Evolutionary conservation across 2,329 filamentous ascomycete species (phyloP).

Genomic region (Boeremia exigua): DNA sequence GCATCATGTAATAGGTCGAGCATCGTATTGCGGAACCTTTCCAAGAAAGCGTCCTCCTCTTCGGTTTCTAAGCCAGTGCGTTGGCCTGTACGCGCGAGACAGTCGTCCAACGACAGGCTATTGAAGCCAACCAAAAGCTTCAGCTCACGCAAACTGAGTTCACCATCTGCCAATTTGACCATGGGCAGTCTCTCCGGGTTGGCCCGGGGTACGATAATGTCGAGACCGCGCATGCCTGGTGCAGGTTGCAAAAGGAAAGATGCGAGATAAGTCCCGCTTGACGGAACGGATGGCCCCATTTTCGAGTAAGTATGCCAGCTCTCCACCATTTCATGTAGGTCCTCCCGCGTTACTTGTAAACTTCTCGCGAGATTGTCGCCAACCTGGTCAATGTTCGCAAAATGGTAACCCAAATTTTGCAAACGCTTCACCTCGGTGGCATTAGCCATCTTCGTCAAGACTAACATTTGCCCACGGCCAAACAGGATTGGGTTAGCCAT

Average conservation of each 20-base stretch:
- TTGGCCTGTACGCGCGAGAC: constrained; percentile 43
- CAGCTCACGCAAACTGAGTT: constrained; percentile 33
- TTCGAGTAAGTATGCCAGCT: constrained; percentile 66
- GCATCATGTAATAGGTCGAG: constrained; percentile 44
- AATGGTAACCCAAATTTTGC: constrained; percentile 77
- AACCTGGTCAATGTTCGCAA: constrained; percentile 67
- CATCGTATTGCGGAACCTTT: constrained; percentile 45
- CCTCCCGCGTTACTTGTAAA: constrained; percentile 72
- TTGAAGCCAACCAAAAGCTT: constrained; percentile 33
- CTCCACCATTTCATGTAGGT: constrained; percentile 67
- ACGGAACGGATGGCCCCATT: constrained; percentile 54
- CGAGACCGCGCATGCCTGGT: constrained; percentile 48
- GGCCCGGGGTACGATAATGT: constrained; percentile 52
- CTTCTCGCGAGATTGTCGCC: constrained; percentile 70
- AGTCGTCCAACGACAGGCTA: constrained; percentile 37
- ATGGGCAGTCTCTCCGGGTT: constrained; percentile 54
- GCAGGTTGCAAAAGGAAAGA: constrained; percentile 51
- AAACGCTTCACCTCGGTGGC: constrained; percentile 68
- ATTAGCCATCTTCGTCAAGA: constrained; percentile 72
- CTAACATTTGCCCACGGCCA: constrained; percentile 79
- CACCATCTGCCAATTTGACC: constrained; percentile 46
- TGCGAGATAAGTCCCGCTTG: constrained; percentile 48
- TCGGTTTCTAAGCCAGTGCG: constrained; percentile 13
- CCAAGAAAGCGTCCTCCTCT: constrained; percentile 35
- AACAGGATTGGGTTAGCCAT: constrained; percentile 49